Percentiles rank a stretch among this genome's conserved stretches.
phyloP scores from a whole-genome alignment of 176 grass and related monocot genomes.

The Areca catechu region DNA sequence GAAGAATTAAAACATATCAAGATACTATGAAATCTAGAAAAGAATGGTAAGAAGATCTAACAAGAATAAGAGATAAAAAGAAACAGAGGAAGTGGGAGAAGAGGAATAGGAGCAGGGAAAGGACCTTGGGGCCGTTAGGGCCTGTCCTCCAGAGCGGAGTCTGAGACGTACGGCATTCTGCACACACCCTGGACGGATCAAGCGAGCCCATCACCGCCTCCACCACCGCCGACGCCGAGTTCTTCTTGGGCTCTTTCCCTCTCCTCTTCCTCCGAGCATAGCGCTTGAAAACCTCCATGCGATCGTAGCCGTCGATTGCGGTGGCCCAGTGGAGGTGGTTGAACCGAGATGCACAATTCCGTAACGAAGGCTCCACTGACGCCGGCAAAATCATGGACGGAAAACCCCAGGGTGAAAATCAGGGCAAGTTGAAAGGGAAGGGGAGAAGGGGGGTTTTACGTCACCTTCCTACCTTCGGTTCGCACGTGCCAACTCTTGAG shows the following conservation, averaged over 20 bases:
- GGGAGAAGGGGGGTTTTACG: no score
- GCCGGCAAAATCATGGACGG: conserved; percentile 5
- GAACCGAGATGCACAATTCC: not conserved
- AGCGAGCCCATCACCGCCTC: not conserved
- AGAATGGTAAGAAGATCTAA: not conserved
- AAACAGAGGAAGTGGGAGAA: not conserved
- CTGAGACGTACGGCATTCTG: conserved; percentile 28
- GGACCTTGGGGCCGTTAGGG: conserved; percentile 34
- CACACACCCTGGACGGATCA: conserved; percentile 9
- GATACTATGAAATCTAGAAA: no score
- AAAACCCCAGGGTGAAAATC: no score
- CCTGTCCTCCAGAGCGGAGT: conserved; percentile 39
- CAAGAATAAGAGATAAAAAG: not conserved
- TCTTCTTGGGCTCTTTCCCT: not conserved
- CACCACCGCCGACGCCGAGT: not conserved
- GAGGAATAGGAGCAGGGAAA: not conserved
- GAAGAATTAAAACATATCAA: no score
- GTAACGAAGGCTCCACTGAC: not conserved
- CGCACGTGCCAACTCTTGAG: no score
- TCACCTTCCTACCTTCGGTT: no score
- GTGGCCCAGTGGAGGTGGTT: no score
- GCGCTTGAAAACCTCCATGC: not conserved
- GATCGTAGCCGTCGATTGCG: not conserved
- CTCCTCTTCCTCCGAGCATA: conserved; percentile 6
- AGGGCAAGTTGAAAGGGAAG: no score